These are phyloP conservation scores for Daldinia decipiens DNA, from an alignment of 495 filamentous ascomycete species.

Conservation along the genomic window DNA sequence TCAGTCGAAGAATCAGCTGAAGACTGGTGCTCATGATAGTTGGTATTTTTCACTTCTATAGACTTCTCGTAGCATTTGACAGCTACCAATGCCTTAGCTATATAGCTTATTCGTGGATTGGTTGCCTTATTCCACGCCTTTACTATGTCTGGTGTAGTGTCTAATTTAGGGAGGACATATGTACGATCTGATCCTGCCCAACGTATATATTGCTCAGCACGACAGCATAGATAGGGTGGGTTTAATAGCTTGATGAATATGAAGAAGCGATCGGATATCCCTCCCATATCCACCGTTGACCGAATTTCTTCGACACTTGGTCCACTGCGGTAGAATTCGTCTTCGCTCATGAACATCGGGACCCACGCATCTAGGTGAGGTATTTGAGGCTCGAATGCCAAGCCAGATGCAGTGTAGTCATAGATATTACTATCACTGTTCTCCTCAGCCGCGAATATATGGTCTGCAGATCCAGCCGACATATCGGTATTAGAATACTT, in stretches of 20 bases:
- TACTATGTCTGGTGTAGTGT: background rate
- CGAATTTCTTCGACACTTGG: background rate
- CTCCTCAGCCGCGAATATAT: background rate
- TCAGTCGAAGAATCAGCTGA: background rate
- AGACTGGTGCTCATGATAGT: background rate
- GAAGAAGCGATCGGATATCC: background rate
- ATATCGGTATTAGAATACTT: background rate
- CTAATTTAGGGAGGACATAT: background rate
- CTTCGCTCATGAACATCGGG: conserved; percentile 8
- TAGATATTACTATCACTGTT: background rate
- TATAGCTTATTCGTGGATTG: background rate
- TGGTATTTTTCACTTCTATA: background rate
- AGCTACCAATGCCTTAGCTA: background rate
- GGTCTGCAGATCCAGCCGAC: background rate
- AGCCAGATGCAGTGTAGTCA: background rate
- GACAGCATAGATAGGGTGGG: conserved; percentile 16
- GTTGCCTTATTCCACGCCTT: background rate
- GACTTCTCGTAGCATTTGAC: background rate
- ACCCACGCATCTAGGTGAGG: background rate
- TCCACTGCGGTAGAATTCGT: background rate
- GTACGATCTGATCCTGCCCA: background rate
- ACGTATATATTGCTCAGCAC: conserved; percentile 1
- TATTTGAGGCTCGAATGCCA: background rate
- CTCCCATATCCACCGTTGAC: background rate
- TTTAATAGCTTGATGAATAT: conserved; percentile 6